Base-by-base conservation (phyloP, 345 rosid species). In the Populus ilicifolia region DNA sequence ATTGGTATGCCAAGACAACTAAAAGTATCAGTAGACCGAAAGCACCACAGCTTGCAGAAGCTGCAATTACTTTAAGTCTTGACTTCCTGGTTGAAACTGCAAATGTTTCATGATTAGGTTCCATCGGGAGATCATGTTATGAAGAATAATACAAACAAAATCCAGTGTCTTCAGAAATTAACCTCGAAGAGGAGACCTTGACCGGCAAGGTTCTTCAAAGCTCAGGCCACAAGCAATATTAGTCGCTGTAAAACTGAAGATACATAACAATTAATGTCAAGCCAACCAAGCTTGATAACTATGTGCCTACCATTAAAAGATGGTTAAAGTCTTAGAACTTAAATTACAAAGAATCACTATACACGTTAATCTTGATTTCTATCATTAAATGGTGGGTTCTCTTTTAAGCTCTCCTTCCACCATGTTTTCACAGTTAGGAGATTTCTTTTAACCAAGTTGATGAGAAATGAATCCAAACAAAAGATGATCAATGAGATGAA, bases 221-320 rank as follows among this genome's bases (percentile, higher is more conserved):
- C 80, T 89, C 29, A 88, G 86, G 80, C 97, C 94, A 79, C 99
- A 94, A 72, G 75, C 72, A 23, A 94, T 91, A 72, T 80, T 80
- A 52, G 97, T 91, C 72, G 83, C 93, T 52, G 94, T 82, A 78
- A 91, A 93, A 80, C 99, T 93, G 91, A 70, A 74, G 82, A 71
- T 35, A 81, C 5, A 71, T 72, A 44, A 20, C 20, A 68, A 17
- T 54, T 46, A 78, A 35, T 18, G 8, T 18, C 39, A 27, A 41
- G 66, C 20, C 30, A 65, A 38, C 6, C 9, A 38, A 67, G 46
- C 38, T 1, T 67, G 7, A 8, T 67, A 18, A 36, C 2, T 38
- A 67, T 18, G 46, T 35, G 39, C 25, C 41, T 0, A 21, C 0
- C 48, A 67, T 6, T 67, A 67, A 18, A 63, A 63, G 5, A 62